Conservation (phyloP, 2,329 filamentous ascomycete genomes). For the Colletotrichum karsti region DNA sequence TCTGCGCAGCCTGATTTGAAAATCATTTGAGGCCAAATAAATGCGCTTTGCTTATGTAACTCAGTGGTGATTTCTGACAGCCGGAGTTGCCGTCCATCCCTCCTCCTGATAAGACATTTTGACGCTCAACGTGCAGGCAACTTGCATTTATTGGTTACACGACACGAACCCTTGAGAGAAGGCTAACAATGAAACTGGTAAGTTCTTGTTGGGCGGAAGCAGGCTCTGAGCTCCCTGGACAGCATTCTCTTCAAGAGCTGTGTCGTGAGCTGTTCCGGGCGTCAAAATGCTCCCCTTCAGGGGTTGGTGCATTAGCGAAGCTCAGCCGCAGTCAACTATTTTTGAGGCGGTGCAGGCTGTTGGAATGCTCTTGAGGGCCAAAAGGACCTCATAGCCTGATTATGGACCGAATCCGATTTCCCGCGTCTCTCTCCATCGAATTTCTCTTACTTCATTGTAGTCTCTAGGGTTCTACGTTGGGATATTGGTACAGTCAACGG, state of each 20-base stretch:
- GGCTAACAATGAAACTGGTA: background rate
- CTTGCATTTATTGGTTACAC: background rate
- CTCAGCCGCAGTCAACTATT: background rate
- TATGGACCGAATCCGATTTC: too few relatives aligned
- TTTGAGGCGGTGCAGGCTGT: background rate
- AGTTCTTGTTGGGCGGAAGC: background rate
- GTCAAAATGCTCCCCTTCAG: background rate
- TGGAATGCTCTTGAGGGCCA: background rate
- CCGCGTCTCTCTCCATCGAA: too few relatives aligned
- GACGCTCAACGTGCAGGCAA: background rate
- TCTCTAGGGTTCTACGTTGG: too few relatives aligned
- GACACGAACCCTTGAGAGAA: background rate
- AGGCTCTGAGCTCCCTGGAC: background rate
- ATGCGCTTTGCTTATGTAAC: background rate
- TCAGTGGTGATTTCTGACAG: background rate
- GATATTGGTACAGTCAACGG: too few relatives aligned
- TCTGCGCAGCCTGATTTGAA: background rate
- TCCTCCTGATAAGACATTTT: background rate
- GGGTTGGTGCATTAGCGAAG: constrained; percentile 2
- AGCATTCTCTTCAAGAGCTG: background rate
- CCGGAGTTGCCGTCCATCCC: background rate
- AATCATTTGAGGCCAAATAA: background rate
- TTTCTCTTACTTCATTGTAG: too few relatives aligned
- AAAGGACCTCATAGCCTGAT: background rate
- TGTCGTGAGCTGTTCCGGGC: background rate